Percentiles rank a stretch among this genome's conserved stretches.
Conservation (phyloP, 805 yeast species). For the Sugiyamaella qingdaonensis region DNA sequence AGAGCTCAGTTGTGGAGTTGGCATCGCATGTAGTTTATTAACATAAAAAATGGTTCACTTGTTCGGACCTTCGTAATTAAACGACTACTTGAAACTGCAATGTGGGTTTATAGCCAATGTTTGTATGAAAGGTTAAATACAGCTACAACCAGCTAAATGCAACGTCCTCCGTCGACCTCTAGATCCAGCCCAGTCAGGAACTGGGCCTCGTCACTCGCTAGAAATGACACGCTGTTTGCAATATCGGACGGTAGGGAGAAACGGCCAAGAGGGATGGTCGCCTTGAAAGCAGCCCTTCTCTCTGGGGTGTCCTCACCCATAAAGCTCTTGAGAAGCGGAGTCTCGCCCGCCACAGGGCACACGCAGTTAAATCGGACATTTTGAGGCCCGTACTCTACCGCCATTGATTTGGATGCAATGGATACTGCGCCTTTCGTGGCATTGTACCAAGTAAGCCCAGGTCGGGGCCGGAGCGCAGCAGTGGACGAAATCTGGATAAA, state of each 20-base stretch:
- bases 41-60: not conserved
- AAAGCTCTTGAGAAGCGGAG: constrained; percentile 36
- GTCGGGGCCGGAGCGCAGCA: constrained; percentile 34
- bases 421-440: constrained; percentile 39
- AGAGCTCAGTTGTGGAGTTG: too few species aligned
- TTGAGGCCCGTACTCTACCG: constrained; percentile 36
- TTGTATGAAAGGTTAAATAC: not conserved
- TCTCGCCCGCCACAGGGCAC: constrained; percentile 41
- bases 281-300: constrained; percentile 26
- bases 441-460: constrained; percentile 33
- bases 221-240: constrained; percentile 35
- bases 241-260: constrained; percentile 37
- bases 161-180: constrained; percentile 37
- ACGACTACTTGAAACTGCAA: too few species aligned
- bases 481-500: constrained; percentile 39
- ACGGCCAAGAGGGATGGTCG: constrained; percentile 35
- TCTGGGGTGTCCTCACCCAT: constrained; percentile 31
- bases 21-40: too few species aligned
- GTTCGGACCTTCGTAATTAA: too few species aligned
- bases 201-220: constrained; percentile 36
- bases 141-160: not conserved
- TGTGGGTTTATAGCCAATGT: too few species aligned
- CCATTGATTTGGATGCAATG: constrained; percentile 37
- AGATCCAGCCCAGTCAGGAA: constrained; percentile 37
- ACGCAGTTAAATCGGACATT: constrained; percentile 39